A percentile compares a stretch with the other conserved stretches of the same genome.
phyloP scores from a whole-genome alignment of 129 eudicot genomes.

The Tagetes patula region DNA sequence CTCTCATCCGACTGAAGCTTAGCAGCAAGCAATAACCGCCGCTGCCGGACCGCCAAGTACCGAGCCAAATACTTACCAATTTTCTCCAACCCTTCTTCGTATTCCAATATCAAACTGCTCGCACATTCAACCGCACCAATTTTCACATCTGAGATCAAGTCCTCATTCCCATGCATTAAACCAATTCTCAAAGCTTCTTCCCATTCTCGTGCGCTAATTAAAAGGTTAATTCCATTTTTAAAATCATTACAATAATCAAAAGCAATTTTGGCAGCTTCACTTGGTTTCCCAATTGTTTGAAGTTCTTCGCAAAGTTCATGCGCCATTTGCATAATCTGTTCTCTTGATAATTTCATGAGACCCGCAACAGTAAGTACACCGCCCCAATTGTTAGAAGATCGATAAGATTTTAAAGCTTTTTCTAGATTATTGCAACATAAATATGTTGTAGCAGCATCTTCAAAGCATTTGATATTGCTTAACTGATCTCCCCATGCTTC shows the following conservation, averaged over 20 bases:
- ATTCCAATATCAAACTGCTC: slow-evolving; percentile 48
- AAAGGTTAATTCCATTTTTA: slow-evolving; percentile 54
- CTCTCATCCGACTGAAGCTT: slow-evolving; percentile 69
- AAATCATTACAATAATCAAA: slow-evolving; percentile 83
- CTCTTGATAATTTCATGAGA: slow-evolving; percentile 44
- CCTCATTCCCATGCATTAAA: slow-evolving; percentile 58
- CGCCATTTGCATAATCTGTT: slow-evolving; percentile 39
- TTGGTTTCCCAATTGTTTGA: slow-evolving; percentile 85
- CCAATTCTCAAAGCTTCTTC: slow-evolving; percentile 89
- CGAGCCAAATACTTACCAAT: slow-evolving; percentile 89
- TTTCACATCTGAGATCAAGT: slow-evolving; percentile 57
- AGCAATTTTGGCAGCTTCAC: slow-evolving; percentile 88
- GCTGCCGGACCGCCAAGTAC: slow-evolving; percentile 85
- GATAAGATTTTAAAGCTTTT: slow-evolving; percentile 80
- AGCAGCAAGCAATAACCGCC: slow-evolving; percentile 87
- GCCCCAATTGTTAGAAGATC: slow-evolving; percentile 65
- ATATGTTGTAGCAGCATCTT: slow-evolving; percentile 84
- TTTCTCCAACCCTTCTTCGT: slow-evolving; percentile 84
- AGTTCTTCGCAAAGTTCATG: slow-evolving; percentile 89
- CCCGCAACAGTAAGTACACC: slow-evolving; percentile 90
- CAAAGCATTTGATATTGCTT: slow-evolving; percentile 54
- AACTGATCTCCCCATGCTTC: slow-evolving; percentile 93
- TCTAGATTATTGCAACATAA: slow-evolving; percentile 59
- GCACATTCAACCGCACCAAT: slow-evolving; percentile 80
- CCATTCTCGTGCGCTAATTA: slow-evolving; percentile 86